Conservation (phyloP, 768 basidiomycete species). For the Pulveroboletus sp. region DNA sequence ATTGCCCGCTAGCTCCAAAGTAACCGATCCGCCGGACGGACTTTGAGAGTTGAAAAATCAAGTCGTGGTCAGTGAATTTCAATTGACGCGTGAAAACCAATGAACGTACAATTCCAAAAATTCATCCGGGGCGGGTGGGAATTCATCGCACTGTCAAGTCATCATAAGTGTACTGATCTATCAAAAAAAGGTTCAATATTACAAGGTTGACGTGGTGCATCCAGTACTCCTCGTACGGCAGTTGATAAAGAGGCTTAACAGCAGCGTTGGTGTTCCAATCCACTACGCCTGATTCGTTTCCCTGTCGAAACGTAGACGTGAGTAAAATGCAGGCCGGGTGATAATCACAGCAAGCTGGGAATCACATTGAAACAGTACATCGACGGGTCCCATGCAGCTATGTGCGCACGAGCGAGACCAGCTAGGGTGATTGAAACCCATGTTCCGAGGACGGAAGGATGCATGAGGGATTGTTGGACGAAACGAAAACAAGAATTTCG, state of each 20-base stretch:
- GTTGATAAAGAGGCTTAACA: not conserved
- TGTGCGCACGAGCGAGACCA: conserved; percentile 10
- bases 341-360: not conserved
- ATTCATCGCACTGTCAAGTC: not conserved
- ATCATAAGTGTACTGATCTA: not conserved
- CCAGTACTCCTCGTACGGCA: conserved; percentile 1
- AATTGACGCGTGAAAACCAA: not conserved
- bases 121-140: not conserved
- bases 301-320: conserved; percentile 3
- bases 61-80: not conserved
- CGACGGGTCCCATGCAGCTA: not conserved
- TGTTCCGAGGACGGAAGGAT: not conserved
- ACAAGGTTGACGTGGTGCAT: not conserved
- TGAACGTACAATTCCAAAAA: conserved; percentile 12
- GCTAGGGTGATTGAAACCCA: conserved; percentile 13
- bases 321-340: not conserved
- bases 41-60: not conserved
- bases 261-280: not conserved
- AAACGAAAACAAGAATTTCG: not conserved
- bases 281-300: not conserved
- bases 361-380: conserved; percentile 13
- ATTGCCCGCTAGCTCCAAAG: conserved; percentile 6
- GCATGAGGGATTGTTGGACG: not conserved
- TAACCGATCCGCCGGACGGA: not conserved
- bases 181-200: not conserved